These are phyloP conservation scores for Dactylellina haptotyla DNA, from an alignment of 2,329 filamentous ascomycete species.

Conservation along the genomic window DNA sequence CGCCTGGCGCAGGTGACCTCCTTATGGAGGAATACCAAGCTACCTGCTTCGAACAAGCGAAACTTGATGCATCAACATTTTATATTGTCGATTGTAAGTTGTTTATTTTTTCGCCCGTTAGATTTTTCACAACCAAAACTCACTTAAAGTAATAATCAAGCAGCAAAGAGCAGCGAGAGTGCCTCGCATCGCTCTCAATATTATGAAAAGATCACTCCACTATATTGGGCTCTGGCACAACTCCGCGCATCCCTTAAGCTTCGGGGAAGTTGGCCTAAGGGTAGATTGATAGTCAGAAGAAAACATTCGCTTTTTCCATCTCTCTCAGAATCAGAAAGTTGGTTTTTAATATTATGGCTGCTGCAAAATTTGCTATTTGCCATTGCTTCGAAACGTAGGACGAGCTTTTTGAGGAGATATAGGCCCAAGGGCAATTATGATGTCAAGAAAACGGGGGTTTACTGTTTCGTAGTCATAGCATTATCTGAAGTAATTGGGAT, in stretches of 20 bases:
- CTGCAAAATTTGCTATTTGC: background rate
- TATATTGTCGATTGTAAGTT: slow-evolving; percentile 1
- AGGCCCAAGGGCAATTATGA: too few species aligned
- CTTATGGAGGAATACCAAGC: background rate
- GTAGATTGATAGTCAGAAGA: background rate
- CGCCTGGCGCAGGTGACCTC: too few species aligned
- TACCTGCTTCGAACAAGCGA: background rate
- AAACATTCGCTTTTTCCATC: background rate
- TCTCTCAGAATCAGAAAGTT: background rate
- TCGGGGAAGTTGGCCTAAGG: background rate
- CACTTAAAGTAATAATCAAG: background rate
- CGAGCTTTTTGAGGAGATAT: too few species aligned
- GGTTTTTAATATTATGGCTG: background rate
- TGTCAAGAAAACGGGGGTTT: too few species aligned
- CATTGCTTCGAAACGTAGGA: background rate
- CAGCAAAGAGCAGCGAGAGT: background rate
- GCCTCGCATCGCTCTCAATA: too few species aligned
- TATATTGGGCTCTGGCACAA: background rate
- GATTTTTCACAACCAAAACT: background rate
- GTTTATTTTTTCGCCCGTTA: background rate
- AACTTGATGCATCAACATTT: background rate
- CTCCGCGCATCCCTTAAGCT: background rate
- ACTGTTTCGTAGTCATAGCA: too few species aligned
- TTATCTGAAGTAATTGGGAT: too few species aligned
- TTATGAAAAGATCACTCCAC: background rate